A percentile compares a stretch with the other conserved stretches of the same genome.
phyloP scores from a whole-genome alignment of 495 filamentous ascomycete genomes.

The Penicillium samsonianum region DNA sequence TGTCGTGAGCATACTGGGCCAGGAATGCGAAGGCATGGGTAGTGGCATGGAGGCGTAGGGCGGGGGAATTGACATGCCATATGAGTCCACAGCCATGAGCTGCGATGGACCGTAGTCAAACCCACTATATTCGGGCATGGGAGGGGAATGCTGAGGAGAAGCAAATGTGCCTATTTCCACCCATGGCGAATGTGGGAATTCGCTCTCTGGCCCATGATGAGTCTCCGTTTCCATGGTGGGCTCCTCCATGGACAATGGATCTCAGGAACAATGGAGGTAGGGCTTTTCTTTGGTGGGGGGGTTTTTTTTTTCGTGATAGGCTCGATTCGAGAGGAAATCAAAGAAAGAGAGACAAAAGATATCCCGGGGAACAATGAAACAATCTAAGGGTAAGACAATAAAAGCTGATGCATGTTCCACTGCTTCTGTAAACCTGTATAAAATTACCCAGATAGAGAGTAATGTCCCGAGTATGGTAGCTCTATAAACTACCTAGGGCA shows the following conservation, averaged over 20 bases:
- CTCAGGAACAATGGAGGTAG: not conserved
- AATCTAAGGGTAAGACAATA: constrained; percentile 36
- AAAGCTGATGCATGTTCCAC: constrained; percentile 41
- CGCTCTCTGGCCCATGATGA: constrained; percentile 45
- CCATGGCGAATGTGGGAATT: constrained; percentile 55
- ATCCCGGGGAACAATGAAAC: constrained; percentile 28
- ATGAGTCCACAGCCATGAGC: constrained; percentile 44
- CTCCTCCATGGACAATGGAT: constrained; percentile 24
- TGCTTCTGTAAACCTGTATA: constrained; percentile 22
- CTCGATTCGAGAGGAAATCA: constrained; percentile 10
- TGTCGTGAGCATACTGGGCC: constrained; percentile 68
- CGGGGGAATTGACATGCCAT: constrained; percentile 49
- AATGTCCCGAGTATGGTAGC: constrained; percentile 6
- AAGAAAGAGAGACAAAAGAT: constrained; percentile 18
- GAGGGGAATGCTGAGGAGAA: constrained; percentile 47
- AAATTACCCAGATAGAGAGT: constrained; percentile 13
- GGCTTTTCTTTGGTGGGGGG: not conserved
- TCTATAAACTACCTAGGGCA: constrained; percentile 2
- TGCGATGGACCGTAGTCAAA: constrained; percentile 41
- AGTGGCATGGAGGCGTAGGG: constrained; percentile 57
- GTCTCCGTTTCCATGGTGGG: constrained; percentile 48
- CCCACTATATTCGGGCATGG: constrained; percentile 45
- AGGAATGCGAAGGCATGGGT: constrained; percentile 65
- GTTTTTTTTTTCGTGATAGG: constrained; percentile 15
- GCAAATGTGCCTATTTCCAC: constrained; percentile 50